Conservation (phyloP, 345 rosid species). For the Citrus medica region DNA sequence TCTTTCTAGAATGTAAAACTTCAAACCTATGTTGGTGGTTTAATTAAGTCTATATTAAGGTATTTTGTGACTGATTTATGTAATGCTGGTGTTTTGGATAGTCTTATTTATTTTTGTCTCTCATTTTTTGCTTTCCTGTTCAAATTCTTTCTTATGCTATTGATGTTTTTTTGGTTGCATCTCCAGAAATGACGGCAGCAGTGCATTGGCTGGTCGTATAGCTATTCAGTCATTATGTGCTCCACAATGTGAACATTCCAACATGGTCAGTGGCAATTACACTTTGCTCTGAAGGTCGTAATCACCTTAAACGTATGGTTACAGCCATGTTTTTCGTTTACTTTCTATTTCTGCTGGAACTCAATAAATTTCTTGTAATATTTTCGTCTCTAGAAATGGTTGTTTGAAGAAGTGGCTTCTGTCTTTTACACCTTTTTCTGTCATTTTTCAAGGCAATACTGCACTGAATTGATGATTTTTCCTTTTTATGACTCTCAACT, state of each 20-base stretch:
- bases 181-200: conserved; percentile 50
- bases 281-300: conserved; percentile 11
- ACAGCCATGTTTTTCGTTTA: not conserved
- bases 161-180: conserved; percentile 11
- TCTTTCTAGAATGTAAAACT: not conserved
- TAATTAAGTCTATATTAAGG: not conserved
- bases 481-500: not conserved
- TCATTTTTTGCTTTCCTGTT: not conserved
- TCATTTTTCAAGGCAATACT: not conserved
- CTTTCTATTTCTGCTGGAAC: not conserved
- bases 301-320: conserved; percentile 8
- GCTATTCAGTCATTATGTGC: conserved; percentile 91
- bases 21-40: not conserved
- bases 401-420: not conserved
- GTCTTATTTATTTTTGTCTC: not conserved
- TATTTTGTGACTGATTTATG: not conserved
- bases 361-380: not conserved
- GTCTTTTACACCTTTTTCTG: not conserved
- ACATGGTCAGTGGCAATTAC: conserved; percentile 41
- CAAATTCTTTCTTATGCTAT: not conserved
- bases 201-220: conserved; percentile 56
- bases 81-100: not conserved
- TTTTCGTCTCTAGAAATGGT: not conserved
- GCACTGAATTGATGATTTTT: not conserved
- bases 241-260: conserved; percentile 72